phyloP scores from a whole-genome alignment of 371 early-diverging fungal genomes.

The Mortierella polycephala region DNA sequence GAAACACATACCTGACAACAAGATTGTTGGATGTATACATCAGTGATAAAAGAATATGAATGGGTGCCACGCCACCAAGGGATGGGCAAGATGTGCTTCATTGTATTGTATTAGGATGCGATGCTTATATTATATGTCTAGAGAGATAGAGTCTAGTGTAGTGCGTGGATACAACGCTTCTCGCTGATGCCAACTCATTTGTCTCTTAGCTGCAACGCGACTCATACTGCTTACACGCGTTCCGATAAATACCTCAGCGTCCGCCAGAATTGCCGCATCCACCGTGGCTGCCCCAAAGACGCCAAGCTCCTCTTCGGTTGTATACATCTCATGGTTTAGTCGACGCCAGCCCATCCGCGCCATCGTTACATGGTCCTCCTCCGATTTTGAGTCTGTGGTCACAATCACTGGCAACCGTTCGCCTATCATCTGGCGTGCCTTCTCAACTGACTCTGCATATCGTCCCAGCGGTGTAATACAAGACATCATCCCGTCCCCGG shows the following conservation, averaged over 20 bases:
- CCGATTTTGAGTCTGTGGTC: conserved; percentile 30
- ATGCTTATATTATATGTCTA: neutral
- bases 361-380: conserved; percentile 30
- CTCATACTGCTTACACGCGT: conserved; percentile 38
- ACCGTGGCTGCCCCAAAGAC: conserved; percentile 46
- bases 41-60: too few species aligned
- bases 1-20: too few species aligned
- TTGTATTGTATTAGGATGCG: too few species aligned
- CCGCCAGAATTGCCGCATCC: conserved; percentile 35
- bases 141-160: conserved; percentile 6
- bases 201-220: conserved; percentile 30
- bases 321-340: conserved; percentile 24
- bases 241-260: conserved; percentile 37
- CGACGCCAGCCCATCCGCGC: conserved; percentile 32
- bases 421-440: conserved; percentile 1
- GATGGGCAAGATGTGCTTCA: neutral
- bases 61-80: too few species aligned
- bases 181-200: conserved; percentile 29
- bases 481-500: conserved; percentile 6
- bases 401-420: conserved; percentile 33
- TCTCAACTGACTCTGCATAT: conserved; percentile 15
- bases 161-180: conserved; percentile 35
- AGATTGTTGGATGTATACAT: too few species aligned
- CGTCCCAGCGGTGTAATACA: conserved; percentile 25
- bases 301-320: conserved; percentile 34